Conservation (phyloP, 441 rosid genomes). For the Raphanus hybrid region DNA sequence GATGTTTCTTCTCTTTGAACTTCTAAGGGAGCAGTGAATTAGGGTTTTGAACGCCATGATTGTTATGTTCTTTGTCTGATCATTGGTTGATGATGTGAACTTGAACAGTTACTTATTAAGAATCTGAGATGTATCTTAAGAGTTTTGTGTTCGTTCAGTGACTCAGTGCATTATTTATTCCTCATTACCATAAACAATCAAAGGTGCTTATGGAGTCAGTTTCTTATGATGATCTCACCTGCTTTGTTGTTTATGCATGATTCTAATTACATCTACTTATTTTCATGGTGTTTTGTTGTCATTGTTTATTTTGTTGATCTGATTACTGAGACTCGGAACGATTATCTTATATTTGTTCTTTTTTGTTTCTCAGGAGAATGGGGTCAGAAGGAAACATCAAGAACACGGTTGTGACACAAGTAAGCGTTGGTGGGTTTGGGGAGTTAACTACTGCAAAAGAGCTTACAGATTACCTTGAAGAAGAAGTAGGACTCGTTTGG, state of each 20-base stretch:
- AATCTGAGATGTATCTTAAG: neutral
- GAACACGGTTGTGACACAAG: slow-evolving; percentile 4
- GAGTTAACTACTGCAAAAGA: neutral
- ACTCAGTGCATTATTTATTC: neutral
- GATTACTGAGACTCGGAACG: neutral
- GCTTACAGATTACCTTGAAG: slow-evolving; percentile 10
- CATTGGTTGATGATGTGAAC: neutral
- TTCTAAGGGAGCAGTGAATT: neutral
- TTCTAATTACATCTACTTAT: no score
- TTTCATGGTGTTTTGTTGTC: neutral
- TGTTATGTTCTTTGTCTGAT: neutral
- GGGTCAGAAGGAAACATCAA: neutral
- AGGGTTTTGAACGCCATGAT: neutral
- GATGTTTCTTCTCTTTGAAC: neutral
- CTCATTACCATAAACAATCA: neutral
- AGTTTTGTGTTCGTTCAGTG: neutral
- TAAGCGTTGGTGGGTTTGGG: slow-evolving; percentile 3
- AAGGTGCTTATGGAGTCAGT: neutral
- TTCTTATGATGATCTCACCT: neutral
- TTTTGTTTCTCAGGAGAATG: neutral
- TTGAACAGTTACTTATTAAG: neutral
- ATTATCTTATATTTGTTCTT: neutral
- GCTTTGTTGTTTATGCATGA: neutral
- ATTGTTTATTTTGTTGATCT: neutral
- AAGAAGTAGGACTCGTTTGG: slow-evolving; percentile 3